These are phyloP conservation scores for Hibiscus mutabilis DNA, from an alignment of 345 rosid species.

Conservation along the genomic window DNA sequence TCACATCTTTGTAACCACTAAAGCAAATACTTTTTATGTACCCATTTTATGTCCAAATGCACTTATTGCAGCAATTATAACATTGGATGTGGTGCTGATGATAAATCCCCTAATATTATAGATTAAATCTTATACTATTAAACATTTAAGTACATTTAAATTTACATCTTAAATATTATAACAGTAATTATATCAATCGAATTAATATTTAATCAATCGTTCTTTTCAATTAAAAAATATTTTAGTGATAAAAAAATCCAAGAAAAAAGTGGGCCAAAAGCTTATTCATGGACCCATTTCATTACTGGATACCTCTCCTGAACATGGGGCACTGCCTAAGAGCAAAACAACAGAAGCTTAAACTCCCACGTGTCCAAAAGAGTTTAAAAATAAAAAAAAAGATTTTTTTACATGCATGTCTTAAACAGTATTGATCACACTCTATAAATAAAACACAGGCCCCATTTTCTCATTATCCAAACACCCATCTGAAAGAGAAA, in stretches of 20 bases:
- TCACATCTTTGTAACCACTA: conserved; percentile 11
- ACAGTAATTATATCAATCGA: no score
- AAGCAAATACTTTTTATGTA: conserved; percentile 11
- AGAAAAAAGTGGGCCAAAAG: conserved; percentile 8
- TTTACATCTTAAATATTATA: no score
- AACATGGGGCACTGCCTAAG: conserved; percentile 13
- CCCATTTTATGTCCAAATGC: conserved; percentile 31
- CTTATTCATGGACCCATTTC: conserved; percentile 18
- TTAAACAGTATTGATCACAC: neutral
- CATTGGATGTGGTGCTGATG: conserved; percentile 6
- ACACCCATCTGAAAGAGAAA: neutral
- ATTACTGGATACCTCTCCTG: conserved; percentile 30
- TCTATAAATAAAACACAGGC: conserved; percentile 20
- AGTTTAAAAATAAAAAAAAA: no score
- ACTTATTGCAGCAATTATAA: conserved; percentile 14
- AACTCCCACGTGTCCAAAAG: conserved; percentile 24
- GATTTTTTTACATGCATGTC: no score
- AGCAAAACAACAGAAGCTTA: conserved; percentile 21
- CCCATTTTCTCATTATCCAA: conserved; percentile 11
- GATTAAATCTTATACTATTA: no score
- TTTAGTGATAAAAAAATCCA: no score
- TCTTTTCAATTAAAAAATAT: no score
- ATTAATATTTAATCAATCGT: no score
- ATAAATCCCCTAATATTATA: neutral
- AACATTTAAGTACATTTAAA: no score